Percentiles rank a stretch among this genome's conserved stretches.
Conservation (phyloP, 768 basidiomycete genomes). For the Paxillus rubicundulus region DNA sequence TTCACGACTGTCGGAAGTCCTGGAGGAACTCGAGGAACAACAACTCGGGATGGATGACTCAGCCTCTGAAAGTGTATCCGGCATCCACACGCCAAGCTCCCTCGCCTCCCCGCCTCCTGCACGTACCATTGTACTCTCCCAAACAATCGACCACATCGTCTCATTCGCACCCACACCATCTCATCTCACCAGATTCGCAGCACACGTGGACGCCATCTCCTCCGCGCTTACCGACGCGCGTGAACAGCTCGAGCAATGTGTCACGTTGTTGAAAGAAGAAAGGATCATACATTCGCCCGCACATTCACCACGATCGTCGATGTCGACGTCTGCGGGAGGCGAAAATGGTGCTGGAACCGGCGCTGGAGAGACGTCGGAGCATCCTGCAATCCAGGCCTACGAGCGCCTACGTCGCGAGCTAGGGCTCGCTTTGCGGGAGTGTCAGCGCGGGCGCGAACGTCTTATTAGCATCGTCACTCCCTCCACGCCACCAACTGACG, state of each 20-base stretch:
- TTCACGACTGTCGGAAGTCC: conserved; percentile 56
- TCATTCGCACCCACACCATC: conserved; percentile 78
- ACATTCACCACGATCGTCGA: conserved; percentile 15
- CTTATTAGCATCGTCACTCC: conserved; percentile 59
- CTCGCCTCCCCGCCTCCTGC: conserved; percentile 16
- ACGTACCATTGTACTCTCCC: conserved; percentile 13
- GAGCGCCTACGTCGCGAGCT: conserved; percentile 74
- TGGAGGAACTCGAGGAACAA: conserved; percentile 57
- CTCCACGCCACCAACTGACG: conserved; percentile 36
- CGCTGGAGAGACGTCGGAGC: conserved; percentile 28
- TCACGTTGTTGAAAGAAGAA: conserved; percentile 51
- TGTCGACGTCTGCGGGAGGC: conserved; percentile 14
- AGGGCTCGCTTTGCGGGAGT: conserved; percentile 75
- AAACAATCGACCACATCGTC: conserved; percentile 10
- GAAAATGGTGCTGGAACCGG: neutral
- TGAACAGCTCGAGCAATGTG: conserved; percentile 62
- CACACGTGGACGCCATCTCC: conserved; percentile 69
- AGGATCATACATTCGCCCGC: conserved; percentile 9
- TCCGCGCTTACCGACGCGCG: conserved; percentile 69
- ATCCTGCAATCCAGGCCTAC: conserved; percentile 64
- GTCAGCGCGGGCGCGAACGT: conserved; percentile 72
- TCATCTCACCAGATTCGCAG: conserved; percentile 64
- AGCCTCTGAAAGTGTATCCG: conserved; percentile 26
- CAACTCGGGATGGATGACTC: conserved; percentile 48
- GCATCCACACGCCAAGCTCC: conserved; percentile 14